Evolutionary conservation across 805 yeast species (phyloP).

Genomic region (Dipodascopsis uninucleata): DNA sequence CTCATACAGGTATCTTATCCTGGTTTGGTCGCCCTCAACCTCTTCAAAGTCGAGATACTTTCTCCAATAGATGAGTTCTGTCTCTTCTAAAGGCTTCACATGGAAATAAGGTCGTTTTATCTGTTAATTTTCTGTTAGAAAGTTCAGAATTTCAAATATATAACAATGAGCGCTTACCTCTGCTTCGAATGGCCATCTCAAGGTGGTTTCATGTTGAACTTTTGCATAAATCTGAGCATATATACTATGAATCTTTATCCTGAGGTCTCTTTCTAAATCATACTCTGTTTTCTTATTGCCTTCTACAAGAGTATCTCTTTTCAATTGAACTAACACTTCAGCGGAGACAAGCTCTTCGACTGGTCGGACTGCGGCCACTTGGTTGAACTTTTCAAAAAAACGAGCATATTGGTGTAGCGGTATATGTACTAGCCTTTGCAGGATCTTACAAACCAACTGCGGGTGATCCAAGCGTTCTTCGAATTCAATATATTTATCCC

Average conservation of each 20-base stretch:
- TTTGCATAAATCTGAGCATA: slow-evolving; percentile 34
- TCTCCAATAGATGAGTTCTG: slow-evolving; percentile 54
- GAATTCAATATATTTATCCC: slow-evolving; percentile 75
- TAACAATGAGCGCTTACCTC: slow-evolving; percentile 26
- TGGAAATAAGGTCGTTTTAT: slow-evolving; percentile 59
- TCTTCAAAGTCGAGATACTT: slow-evolving; percentile 58
- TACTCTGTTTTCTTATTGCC: slow-evolving; percentile 17
- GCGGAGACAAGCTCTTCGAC: slow-evolving; percentile 36
- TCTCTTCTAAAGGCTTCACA: slow-evolving; percentile 43
- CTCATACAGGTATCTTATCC: slow-evolving; percentile 55
- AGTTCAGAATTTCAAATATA: not conserved
- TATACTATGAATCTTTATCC: not conserved
- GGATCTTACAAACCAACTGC: slow-evolving; percentile 44
- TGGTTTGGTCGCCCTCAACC: slow-evolving; percentile 30
- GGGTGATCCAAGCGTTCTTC: slow-evolving; percentile 46
- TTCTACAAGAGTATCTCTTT: slow-evolving; percentile 19
- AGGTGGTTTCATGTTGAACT: slow-evolving; percentile 47
- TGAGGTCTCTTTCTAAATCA: slow-evolving; percentile 7
- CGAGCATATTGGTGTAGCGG: slow-evolving; percentile 87
- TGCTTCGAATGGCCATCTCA: slow-evolving; percentile 72
- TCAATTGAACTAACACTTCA: slow-evolving; percentile 36
- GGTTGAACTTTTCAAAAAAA: slow-evolving; percentile 51
- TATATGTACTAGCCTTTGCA: slow-evolving; percentile 36
- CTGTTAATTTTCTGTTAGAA: slow-evolving; percentile 4
- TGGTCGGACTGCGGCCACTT: slow-evolving; percentile 35